These are phyloP conservation scores for Cardamine chenopodiifolia DNA, from an alignment of 345 rosid species.

Conservation along the genomic window DNA sequence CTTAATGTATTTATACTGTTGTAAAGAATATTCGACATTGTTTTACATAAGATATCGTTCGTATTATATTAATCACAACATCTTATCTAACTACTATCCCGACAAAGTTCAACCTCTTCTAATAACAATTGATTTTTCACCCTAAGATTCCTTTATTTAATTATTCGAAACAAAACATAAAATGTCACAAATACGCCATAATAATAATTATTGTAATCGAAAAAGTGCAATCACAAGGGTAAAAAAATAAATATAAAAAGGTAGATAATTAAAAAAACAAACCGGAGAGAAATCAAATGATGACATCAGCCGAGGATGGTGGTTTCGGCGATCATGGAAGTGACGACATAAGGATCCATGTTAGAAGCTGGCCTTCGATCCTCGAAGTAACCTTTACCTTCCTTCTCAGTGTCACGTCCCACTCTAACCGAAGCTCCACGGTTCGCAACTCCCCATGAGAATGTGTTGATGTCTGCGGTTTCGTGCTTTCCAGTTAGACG, in stretches of 20 bases:
- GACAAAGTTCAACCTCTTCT: neutral
- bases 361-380: constrained; percentile 80
- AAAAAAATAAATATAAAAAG: neutral
- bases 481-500: constrained; percentile 80
- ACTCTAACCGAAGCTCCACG: constrained; percentile 75
- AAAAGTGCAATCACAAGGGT: neutral
- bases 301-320: constrained; percentile 48
- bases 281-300: constrained; percentile 10
- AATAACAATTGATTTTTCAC: neutral
- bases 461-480: constrained; percentile 76
- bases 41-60: neutral
- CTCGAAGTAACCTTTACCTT: constrained; percentile 76
- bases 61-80: neutral
- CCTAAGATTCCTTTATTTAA: constrained; percentile 4
- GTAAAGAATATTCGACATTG: constrained; percentile 21
- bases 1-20: neutral
- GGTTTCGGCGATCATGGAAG: constrained; percentile 77
- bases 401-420: constrained; percentile 72
- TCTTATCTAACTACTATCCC: constrained; percentile 14
- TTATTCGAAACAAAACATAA: constrained; percentile 13
- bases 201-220: constrained; percentile 3
- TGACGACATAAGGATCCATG: constrained; percentile 85
- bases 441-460: constrained; percentile 79
- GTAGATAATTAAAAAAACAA: neutral
- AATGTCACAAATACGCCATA: neutral